Percentiles rank a stretch among this genome's conserved stretches.
Evolutionary conservation across 2,329 filamentous ascomycete species (phyloP).

Genomic region (Cordyceps fumosorosea): DNA sequence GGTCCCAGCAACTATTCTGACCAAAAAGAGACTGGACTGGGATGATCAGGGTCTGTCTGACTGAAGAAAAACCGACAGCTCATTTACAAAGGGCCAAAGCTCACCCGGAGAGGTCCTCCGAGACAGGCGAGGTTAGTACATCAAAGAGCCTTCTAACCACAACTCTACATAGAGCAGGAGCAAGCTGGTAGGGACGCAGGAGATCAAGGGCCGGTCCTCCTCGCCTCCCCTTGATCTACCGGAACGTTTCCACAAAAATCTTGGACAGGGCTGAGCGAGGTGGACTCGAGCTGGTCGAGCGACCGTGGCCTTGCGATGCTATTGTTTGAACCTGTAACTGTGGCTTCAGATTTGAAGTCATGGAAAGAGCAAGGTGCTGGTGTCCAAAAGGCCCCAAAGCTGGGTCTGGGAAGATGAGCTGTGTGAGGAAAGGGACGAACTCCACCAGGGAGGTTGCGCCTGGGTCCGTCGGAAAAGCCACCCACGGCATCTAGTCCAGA

Average conservation of each 20-base stretch:
- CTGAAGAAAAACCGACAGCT: neutral
- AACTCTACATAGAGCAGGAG: neutral
- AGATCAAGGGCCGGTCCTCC: neutral
- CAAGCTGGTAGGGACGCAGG: neutral
- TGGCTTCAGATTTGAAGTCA: neutral
- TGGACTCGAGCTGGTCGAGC: neutral
- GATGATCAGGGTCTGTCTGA: neutral
- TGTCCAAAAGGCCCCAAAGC: neutral
- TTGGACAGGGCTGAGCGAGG: neutral
- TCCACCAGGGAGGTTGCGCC: neutral
- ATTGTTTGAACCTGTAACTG: neutral
- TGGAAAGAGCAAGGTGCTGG: too few relatives aligned
- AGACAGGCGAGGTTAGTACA: neutral
- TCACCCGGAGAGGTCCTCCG: neutral
- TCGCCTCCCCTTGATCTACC: neutral
- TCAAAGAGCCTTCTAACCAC: neutral
- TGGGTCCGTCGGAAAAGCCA: conserved; percentile 9
- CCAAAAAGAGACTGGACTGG: neutral
- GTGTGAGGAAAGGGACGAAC: neutral
- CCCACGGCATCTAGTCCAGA: neutral
- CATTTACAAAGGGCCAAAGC: neutral
- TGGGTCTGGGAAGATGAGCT: neutral
- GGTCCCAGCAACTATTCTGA: neutral
- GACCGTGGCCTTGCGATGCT: neutral
- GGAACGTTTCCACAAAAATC: neutral